Evolutionary conservation across 2,329 filamentous ascomycete genomes (phyloP).

Genomic region (Madurella fahalii): DNA sequence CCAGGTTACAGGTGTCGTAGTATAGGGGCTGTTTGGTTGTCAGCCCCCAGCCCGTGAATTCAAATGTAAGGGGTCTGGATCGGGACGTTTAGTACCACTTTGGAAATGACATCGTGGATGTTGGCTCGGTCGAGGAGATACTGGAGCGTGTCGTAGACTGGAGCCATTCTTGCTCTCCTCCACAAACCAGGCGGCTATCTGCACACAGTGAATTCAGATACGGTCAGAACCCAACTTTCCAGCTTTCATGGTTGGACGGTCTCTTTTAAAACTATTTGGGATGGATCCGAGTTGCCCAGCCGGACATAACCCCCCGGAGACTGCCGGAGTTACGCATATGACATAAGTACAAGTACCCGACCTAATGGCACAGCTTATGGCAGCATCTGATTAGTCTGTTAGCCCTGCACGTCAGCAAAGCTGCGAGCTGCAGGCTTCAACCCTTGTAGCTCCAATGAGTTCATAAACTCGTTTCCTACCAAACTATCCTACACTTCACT

Average conservation of each 20-base stretch:
- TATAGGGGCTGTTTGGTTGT: constrained; percentile 23
- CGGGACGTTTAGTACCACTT: constrained; percentile 22
- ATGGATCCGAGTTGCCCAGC: too few relatives aligned
- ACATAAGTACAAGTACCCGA: constrained; percentile 1
- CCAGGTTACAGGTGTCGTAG: constrained; percentile 25
- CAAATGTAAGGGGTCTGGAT: background rate
- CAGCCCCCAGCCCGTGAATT: background rate
- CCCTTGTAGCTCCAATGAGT: background rate
- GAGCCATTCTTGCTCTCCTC: background rate
- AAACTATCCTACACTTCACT: background rate
- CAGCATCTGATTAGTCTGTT: constrained; percentile 9
- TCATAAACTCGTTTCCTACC: background rate
- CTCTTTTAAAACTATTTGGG: too few relatives aligned
- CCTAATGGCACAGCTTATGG: background rate
- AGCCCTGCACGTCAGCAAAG: too few relatives aligned
- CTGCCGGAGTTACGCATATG: background rate
- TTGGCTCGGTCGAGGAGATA: constrained; percentile 34
- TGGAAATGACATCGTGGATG: constrained; percentile 29
- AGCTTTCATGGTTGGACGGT: too few relatives aligned
- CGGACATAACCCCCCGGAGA: background rate
- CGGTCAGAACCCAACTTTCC: too few relatives aligned
- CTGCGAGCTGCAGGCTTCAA: background rate
- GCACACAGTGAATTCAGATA: too few relatives aligned
- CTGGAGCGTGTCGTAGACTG: constrained; percentile 24
- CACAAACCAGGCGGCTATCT: too few relatives aligned